A percentile compares a stretch with the other conserved stretches of the same genome.
phyloP scores from a whole-genome alignment of 306 rosid species.

The Medicago truncatula region DNA sequence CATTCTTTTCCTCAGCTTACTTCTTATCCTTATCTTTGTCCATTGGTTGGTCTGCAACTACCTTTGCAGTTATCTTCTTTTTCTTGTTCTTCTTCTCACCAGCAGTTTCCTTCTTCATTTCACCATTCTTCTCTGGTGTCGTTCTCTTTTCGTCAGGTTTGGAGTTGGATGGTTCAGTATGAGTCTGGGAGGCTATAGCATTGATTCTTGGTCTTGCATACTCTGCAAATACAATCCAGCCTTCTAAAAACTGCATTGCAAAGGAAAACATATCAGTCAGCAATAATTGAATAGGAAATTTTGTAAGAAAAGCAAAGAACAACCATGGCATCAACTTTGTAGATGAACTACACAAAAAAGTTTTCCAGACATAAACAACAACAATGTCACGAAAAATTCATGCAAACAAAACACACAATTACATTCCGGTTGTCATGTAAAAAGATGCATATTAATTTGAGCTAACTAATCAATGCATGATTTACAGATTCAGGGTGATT shows the following conservation, averaged over 20 bases:
- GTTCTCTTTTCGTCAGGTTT: too few species aligned
- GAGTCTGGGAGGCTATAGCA: too few species aligned
- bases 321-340: background rate
- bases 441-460: slow-evolving; percentile 29
- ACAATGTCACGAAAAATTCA: background rate
- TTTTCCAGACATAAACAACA: slow-evolving; percentile 5
- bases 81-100: too few species aligned
- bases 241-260: slow-evolving; percentile 79
- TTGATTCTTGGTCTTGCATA: slow-evolving; percentile 84
- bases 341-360: background rate
- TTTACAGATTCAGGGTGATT: slow-evolving; percentile 2
- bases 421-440: slow-evolving; percentile 10
- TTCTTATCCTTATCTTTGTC: too few species aligned
- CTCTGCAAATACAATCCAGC: slow-evolving; percentile 98
- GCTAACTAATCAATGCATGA: background rate
- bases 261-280: slow-evolving; percentile 28
- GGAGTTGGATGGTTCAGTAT: too few species aligned
- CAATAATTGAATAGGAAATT: slow-evolving; percentile 6
- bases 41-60: too few species aligned
- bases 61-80: too few species aligned
- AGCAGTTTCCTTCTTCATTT: too few species aligned
- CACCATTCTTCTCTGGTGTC: too few species aligned
- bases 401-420: slow-evolving; percentile 21
- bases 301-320: background rate
- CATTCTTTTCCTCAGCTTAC: too few species aligned